Evolutionary conservation across 352 stramenopile genomes (phyloP).

Genomic region (Phytophthora uliginosa): DNA sequence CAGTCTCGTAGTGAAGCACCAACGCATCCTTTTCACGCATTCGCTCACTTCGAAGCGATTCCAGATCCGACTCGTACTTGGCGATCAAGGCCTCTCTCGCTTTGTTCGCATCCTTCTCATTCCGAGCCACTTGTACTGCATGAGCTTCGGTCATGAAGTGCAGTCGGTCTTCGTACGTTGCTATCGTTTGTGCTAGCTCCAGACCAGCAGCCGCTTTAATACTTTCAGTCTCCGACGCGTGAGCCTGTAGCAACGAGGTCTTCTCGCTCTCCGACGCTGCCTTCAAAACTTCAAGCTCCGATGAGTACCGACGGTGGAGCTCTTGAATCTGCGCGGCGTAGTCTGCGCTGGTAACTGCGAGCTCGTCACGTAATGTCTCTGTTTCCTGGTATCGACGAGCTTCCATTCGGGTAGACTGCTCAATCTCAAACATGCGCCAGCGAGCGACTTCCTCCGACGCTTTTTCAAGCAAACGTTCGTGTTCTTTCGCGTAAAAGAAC

Average conservation of each 20-base stretch:
- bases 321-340: conserved; percentile 28
- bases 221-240: conserved; percentile 31
- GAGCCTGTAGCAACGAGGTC: conserved; percentile 20
- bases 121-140: conserved; percentile 19
- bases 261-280: conserved; percentile 16
- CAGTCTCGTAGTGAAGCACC: conserved; percentile 57
- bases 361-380: conserved; percentile 21
- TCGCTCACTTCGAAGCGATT: conserved; percentile 32
- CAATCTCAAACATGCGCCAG: conserved; percentile 38
- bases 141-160: conserved; percentile 17
- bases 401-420: conserved; percentile 44
- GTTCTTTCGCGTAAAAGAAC: conserved; percentile 28
- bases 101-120: conserved; percentile 20
- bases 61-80: conserved; percentile 39
- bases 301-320: conserved; percentile 37
- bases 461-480: conserved; percentile 27
- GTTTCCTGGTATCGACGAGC: conserved; percentile 30
- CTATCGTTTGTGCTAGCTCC: conserved; percentile 38
- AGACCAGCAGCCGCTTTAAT: conserved; percentile 22
- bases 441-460: conserved; percentile 32
- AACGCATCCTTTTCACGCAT: conserved; percentile 30
- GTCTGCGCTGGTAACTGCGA: conserved; percentile 23
- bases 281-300: conserved; percentile 31
- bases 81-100: conserved; percentile 27
- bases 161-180: conserved; percentile 34